Evolutionary conservation across 345 rosid species (phyloP), one percentile per base, ranked within the genome.

Genomic region (Syzygium grande): DNA sequence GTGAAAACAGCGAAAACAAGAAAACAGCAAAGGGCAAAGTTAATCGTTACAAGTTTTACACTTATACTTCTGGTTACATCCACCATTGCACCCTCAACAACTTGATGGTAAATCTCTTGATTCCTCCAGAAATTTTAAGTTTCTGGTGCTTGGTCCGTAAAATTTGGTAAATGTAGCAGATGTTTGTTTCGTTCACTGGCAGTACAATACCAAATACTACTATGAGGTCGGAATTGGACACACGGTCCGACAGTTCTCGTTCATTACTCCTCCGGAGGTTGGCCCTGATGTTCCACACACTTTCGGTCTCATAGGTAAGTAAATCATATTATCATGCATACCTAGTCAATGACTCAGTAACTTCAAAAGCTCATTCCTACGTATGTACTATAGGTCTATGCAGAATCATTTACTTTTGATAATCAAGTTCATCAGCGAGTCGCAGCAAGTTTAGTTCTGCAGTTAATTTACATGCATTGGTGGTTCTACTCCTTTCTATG

Each of bases 151-250:
- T 30, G 55, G 38, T 52, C 86, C 21, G 27, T 25, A 27, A 53
- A 17, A 30, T 30, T 55, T 22, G 38, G 25, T 29, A 55, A 27
- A 27, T 53, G 56, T 53, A 6, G 61, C 53, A 10, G 52, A 27
- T 51, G 23, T 52, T 68, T 14, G 52, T 56, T 85, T 22, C 15
- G 55, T 68, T 68, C 41, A 51, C 90, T 87, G 87, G 89, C 94
- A 96, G 97, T 91, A 88, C 84, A 88, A 93, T 86, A 91, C 94
- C 56, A 96, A 93, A 52, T 95, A 95, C 87, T 95, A 93, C 85
- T 96, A 96, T 68, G 91, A 86, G 86, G 91, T 96, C 73, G 98
- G 98, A 29, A 84, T 88, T 29, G 94, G 91, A 88, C 88, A 92
- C 77, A 91, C 95, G 0, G 87, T 51, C 85, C 85, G 98, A 11